phyloP scores from a whole-genome alignment of 2,329 filamentous ascomycete genomes.

The Verticillium albo-atrum region DNA sequence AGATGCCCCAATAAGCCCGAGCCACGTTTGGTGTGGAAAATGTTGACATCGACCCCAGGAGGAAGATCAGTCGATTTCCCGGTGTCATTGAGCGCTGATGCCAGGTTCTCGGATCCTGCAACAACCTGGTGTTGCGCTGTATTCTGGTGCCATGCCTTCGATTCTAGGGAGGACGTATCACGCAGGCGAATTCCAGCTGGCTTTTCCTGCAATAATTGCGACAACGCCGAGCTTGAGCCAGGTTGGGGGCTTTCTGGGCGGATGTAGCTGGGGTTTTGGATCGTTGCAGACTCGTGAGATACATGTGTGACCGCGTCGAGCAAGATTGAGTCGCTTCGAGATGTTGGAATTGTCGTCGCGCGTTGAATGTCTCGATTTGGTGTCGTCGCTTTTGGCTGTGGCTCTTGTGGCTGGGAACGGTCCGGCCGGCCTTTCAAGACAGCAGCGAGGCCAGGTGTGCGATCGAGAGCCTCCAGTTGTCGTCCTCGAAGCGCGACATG shows the following conservation, averaged over 20 bases:
- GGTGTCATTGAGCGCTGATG: neutral
- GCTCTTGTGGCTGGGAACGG: neutral
- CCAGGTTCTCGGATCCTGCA: neutral
- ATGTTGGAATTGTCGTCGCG: neutral
- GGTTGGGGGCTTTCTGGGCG: constrained; percentile 3
- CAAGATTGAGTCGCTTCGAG: neutral
- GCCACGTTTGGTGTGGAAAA: constrained; percentile 43
- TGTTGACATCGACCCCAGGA: constrained; percentile 36
- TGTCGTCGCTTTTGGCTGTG: neutral
- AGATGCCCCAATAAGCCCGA: constrained; percentile 34
- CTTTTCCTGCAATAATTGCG: constrained; percentile 8
- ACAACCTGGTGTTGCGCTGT: neutral
- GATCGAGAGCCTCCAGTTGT: constrained; percentile 47
- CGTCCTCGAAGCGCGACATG: constrained; percentile 54
- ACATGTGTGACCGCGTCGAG: constrained; percentile 2
- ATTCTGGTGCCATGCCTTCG: neutral
- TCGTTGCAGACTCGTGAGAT: constrained; percentile 4
- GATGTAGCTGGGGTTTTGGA: neutral
- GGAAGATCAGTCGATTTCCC: constrained; percentile 29
- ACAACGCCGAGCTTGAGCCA: constrained; percentile 6
- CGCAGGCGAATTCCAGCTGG: constrained; percentile 3
- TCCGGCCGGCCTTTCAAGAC: constrained; percentile 20
- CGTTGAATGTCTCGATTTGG: neutral
- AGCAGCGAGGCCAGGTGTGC: constrained; percentile 38
- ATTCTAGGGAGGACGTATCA: constrained; percentile 5